These are phyloP conservation scores for Paramecium sonneborni DNA, from an alignment of 73 alveolate species.

Conservation along the genomic window DNA sequence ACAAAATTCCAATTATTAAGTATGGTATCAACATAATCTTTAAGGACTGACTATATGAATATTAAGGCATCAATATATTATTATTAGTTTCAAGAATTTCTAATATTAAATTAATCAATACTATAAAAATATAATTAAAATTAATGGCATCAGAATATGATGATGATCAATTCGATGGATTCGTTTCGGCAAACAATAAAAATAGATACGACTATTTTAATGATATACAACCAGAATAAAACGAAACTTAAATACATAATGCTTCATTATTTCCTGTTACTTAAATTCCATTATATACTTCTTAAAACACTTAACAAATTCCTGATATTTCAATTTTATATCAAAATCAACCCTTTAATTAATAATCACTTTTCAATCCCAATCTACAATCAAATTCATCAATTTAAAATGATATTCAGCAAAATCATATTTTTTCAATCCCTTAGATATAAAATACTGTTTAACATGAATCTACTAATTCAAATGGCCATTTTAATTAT, in stretches of 20 bases:
- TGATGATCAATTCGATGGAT: not conserved
- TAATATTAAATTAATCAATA: not conserved
- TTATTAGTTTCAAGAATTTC: not conserved
- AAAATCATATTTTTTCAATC: not conserved
- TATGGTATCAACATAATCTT: constrained; percentile 56
- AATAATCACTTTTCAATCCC: not conserved
- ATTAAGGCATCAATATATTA: not conserved
- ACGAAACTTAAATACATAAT: not conserved
- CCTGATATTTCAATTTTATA: not conserved
- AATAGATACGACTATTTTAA: not conserved
- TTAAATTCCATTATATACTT: not conserved
- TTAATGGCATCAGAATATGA: not conserved
- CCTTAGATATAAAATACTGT: not conserved
- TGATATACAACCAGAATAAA: not conserved
- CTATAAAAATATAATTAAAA: not conserved
- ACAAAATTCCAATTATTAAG: not conserved
- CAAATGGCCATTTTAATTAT: not conserved
- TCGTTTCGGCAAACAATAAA: not conserved
- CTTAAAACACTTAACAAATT: not conserved
- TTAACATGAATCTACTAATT: not conserved
- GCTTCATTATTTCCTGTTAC: not conserved
- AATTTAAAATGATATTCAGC: not conserved
- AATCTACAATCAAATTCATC: not conserved
- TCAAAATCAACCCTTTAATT: not conserved
- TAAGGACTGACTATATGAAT: constrained; percentile 4